Conservation (phyloP, 139 green algal species). For the Zygnema circumcarinatum region DNA sequence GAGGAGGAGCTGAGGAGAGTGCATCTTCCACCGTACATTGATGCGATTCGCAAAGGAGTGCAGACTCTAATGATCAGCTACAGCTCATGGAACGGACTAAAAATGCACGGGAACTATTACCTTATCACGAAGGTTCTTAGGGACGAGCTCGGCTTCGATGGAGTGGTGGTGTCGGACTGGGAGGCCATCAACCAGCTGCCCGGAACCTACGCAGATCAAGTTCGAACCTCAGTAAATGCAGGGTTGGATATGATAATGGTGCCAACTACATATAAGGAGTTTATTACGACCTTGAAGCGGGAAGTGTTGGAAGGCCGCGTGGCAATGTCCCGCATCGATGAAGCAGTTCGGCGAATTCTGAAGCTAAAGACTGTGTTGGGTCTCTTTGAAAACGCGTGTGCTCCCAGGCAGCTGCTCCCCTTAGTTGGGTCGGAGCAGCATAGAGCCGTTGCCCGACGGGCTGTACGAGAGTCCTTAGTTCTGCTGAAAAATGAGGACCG, state of each 20-base stretch:
- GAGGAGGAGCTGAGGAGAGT: slow-evolving; percentile 39
- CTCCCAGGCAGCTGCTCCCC: background rate
- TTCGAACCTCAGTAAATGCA: slow-evolving; percentile 20
- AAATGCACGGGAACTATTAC: slow-evolving; percentile 50
- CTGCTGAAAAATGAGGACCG: slow-evolving; percentile 41
- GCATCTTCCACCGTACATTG: slow-evolving; percentile 33
- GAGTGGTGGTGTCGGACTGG: slow-evolving; percentile 42
- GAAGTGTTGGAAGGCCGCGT: slow-evolving; percentile 28
- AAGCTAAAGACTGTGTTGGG: slow-evolving; percentile 24
- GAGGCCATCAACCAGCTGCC: slow-evolving; percentile 28
- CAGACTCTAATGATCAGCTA: slow-evolving; percentile 26
- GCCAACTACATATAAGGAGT: background rate
- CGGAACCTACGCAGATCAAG: slow-evolving; percentile 10
- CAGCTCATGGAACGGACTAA: slow-evolving; percentile 52
- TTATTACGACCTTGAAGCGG: slow-evolving; percentile 7
- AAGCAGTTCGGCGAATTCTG: slow-evolving; percentile 40
- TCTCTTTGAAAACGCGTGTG: slow-evolving; percentile 46
- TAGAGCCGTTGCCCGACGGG: slow-evolving; percentile 24
- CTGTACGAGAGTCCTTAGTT: slow-evolving; percentile 34
- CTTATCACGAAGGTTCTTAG: slow-evolving; percentile 36
- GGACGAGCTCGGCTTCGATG: slow-evolving; percentile 12
- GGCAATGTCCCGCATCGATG: slow-evolving; percentile 39
- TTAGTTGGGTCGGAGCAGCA: slow-evolving; percentile 12
- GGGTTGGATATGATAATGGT: slow-evolving; percentile 53
- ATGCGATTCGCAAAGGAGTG: slow-evolving; percentile 26